Evolutionary conservation across 2,329 filamentous ascomycete genomes (phyloP).

Genomic region (Neofusicoccum sp.): DNA sequence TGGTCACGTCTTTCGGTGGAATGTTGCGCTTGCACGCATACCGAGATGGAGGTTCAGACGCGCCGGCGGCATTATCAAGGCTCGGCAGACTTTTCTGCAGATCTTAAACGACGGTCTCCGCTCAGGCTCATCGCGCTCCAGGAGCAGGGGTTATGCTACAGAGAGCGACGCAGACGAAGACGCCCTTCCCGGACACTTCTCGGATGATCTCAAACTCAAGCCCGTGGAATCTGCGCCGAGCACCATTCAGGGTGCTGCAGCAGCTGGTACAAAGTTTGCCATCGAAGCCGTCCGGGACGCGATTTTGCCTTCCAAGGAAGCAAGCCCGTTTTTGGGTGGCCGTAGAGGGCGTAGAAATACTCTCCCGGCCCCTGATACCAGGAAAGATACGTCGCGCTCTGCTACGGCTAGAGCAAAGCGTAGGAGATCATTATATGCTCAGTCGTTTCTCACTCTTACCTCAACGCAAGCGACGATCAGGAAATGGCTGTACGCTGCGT

Average conservation of each 20-base stretch:
- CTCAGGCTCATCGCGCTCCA: slow-evolving; percentile 12
- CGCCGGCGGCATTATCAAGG: slow-evolving; percentile 44
- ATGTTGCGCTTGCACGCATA: slow-evolving; percentile 79
- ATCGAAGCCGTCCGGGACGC: slow-evolving; percentile 1
- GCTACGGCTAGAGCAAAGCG: neutral
- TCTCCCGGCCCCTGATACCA: slow-evolving; percentile 23
- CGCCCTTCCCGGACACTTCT: slow-evolving; percentile 17
- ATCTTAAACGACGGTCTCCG: slow-evolving; percentile 38
- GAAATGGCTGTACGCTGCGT: slow-evolving; percentile 81
- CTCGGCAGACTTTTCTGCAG: slow-evolving; percentile 44
- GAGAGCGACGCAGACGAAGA: slow-evolving; percentile 52
- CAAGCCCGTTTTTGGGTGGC: neutral
- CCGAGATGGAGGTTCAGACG: slow-evolving; percentile 86
- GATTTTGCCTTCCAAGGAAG: neutral
- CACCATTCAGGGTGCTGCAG: neutral
- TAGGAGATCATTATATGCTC: slow-evolving; percentile 32
- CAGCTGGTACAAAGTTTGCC: neutral
- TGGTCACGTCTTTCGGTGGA: slow-evolving; percentile 74
- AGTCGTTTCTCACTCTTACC: slow-evolving; percentile 78
- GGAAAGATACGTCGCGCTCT: slow-evolving; percentile 17
- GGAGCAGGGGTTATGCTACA: slow-evolving; percentile 13
- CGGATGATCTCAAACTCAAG: slow-evolving; percentile 9
- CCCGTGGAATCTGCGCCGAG: slow-evolving; percentile 11
- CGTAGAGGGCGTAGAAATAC: slow-evolving; percentile 33
- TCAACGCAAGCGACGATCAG: slow-evolving; percentile 70